Percentiles rank a stretch among this genome's conserved stretches.
These are phyloP conservation scores for Gillenia trifoliata DNA, from an alignment of 306 rosid genomes.

Conservation along the genomic window DNA sequence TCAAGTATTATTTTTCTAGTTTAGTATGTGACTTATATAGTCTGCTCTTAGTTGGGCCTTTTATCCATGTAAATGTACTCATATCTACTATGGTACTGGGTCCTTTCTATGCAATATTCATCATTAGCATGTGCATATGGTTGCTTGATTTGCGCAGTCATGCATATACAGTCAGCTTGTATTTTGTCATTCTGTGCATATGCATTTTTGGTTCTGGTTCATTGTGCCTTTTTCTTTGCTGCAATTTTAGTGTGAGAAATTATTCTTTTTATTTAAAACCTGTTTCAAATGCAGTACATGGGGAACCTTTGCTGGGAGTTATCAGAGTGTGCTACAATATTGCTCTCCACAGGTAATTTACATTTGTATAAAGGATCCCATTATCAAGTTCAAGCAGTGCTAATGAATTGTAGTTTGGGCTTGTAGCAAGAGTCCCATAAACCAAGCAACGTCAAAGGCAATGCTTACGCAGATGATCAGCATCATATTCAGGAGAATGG, in stretches of 20 bases:
- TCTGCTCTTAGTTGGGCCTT: neutral
- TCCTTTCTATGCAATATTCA: neutral
- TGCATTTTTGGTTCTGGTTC: neutral
- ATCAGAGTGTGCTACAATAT: slow-evolving; percentile 97
- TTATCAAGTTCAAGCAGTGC: slow-evolving; percentile 21
- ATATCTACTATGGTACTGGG: neutral
- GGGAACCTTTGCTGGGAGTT: slow-evolving; percentile 90
- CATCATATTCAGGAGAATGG: slow-evolving; percentile 91
- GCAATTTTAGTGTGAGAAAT: slow-evolving; percentile 3
- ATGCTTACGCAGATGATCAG: slow-evolving; percentile 99
- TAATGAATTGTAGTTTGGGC: slow-evolving; percentile 33
- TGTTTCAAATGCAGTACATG: slow-evolving; percentile 68
- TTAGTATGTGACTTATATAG: neutral
- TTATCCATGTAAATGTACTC: neutral
- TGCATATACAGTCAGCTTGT: neutral
- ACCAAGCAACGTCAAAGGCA: slow-evolving; percentile 99
- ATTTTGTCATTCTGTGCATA: slow-evolving; percentile 15
- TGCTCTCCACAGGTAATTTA: slow-evolving; percentile 91
- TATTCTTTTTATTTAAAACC: neutral
- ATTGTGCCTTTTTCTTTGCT: neutral
- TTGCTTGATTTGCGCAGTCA: slow-evolving; percentile 11
- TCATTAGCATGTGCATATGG: neutral
- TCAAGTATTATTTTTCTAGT: slow-evolving; percentile 3
- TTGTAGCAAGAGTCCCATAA: slow-evolving; percentile 93
- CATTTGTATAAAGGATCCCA: slow-evolving; percentile 16